Base-by-base conservation (phyloP, 306 rosid genomes). In the Potentilla sterilis region DNA sequence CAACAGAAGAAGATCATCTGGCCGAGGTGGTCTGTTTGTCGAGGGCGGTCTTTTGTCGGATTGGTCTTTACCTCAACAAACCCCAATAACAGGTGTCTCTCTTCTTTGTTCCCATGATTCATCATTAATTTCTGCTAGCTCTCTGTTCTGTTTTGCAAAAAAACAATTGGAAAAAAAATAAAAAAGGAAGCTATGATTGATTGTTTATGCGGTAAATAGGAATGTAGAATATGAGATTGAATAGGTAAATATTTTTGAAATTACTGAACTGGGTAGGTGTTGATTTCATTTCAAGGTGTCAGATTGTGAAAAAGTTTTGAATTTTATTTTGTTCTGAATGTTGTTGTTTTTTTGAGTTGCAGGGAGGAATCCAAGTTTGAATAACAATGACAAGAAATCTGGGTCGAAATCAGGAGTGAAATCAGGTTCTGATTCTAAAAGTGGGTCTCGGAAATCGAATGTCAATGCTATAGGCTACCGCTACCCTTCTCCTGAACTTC, bases 31-130 rank as follows among this genome's bases (percentile, higher is more conserved):
- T 77, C 70, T 83, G 70, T 90, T 95, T 35, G 76, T 95, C 5
- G 93, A 92, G 37, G 99, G 97, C 0, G 96, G 99, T 37, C 73
- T 89, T 64, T 78, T 95, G 61, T 86, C 93, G 18, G 96, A 92
- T 86, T 92, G 93, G 97, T 72, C 86, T 6, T 38, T 80, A 21
- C 72, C 89, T 3, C 79, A 82, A 2, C 79, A 82, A 2, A 47
- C 34, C 21, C 70, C 77, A 28, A 74, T 75, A 52, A 84, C 83
- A 89, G 99, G 99, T 89, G 47, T 18, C 43, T 72, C 42, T 14
- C 15, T 14, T 47, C 54, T 32, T 7, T 42, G 6, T 68, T 21
- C 41, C 40, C 55, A 0, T 70, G 54, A 4, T 14, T 14, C n/a
- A 38, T 68, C 40, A 6, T 15, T 7, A 48, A n/a, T 52, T 9